A percentile compares a stretch with the other conserved stretches of the same genome.
These are phyloP conservation scores for Radiomyces spectabilis DNA, from an alignment of 192 early-diverging fungal genomes.

Conservation along the genomic window DNA sequence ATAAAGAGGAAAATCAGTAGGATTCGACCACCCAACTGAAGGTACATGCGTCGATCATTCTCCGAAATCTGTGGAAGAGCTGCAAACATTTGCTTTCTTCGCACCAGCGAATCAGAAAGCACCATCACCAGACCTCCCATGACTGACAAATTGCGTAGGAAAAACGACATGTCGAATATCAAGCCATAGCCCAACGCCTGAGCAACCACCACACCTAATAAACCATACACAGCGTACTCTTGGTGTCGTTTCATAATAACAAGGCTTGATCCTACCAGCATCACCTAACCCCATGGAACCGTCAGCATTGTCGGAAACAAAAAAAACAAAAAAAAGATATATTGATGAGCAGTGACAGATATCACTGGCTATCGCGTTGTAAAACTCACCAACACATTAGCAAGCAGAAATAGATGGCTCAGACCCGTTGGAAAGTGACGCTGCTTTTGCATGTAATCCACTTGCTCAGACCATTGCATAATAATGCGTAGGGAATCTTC, in stretches of 20 bases:
- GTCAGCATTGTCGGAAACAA: too few relatives aligned
- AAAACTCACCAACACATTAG: constrained; percentile 64
- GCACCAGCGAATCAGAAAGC: constrained; percentile 69
- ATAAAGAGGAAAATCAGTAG: constrained; percentile 89
- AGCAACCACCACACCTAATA: constrained; percentile 74
- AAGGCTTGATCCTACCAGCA: constrained; percentile 70
- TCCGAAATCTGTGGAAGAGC: constrained; percentile 82
- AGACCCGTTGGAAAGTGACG: constrained; percentile 72
- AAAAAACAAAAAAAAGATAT: neutral
- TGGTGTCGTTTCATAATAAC: constrained; percentile 78
- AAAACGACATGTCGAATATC: constrained; percentile 81
- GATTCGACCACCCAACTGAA: constrained; percentile 86
- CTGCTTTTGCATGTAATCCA: constrained; percentile 73
- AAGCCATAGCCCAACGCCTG: constrained; percentile 93
- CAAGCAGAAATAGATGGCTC: constrained; percentile 72
- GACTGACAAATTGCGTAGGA: constrained; percentile 87
- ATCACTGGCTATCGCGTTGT: neutral
- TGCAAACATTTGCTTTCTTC: constrained; percentile 72
- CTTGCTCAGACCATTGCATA: constrained; percentile 85
- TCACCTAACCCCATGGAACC: too few relatives aligned
- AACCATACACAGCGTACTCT: constrained; percentile 72
- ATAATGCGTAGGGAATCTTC: constrained; percentile 88
- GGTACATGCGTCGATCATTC: constrained; percentile 74
- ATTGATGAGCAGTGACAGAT: neutral
- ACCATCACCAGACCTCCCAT: constrained; percentile 91